Evolutionary conservation across 1,139 yeast genomes (phyloP).

Genomic region (Magnusiomyces sp.): DNA sequence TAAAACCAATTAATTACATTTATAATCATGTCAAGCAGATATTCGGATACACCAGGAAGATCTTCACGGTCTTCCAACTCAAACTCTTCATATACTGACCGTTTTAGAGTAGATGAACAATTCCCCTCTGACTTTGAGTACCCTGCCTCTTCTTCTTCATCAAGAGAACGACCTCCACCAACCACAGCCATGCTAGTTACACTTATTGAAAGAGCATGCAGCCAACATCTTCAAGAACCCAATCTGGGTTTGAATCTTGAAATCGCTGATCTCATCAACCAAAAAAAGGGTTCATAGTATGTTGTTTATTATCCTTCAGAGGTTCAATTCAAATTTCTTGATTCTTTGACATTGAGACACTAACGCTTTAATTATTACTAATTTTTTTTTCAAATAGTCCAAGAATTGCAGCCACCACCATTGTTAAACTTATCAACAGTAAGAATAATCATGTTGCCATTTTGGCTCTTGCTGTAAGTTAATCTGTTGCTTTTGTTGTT

Average conservation of each 20-base stretch:
- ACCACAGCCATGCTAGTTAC: too few relatives aligned
- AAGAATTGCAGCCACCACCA: conserved; percentile 87
- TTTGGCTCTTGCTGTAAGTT: conserved; percentile 40
- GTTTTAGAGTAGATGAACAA: conserved; percentile 32
- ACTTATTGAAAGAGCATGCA: conserved; percentile 71
- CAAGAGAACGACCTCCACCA: too few relatives aligned
- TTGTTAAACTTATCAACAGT: conserved; percentile 75
- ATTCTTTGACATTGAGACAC: too few relatives aligned
- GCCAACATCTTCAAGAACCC: conserved; percentile 78
- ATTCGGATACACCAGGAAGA: conserved; percentile 9
- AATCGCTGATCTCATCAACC: conserved; percentile 87
- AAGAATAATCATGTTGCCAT: conserved; percentile 72
- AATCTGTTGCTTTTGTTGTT: background rate
- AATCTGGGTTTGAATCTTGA: conserved; percentile 82
- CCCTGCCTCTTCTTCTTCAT: too few relatives aligned
- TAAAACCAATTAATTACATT: too few relatives aligned
- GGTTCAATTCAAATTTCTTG: background rate
- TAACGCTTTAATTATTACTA: too few relatives aligned
- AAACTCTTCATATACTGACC: conserved; percentile 29
- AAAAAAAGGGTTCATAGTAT: conserved; percentile 71
- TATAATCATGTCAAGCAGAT: too few relatives aligned
- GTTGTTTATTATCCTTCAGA: conserved; percentile 14
- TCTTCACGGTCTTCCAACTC: background rate
- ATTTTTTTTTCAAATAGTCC: conserved; percentile 36
- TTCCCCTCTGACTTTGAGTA: too few relatives aligned